Conservation (phyloP, 495 filamentous ascomycete genomes). For the Margaritispora aquatica region DNA sequence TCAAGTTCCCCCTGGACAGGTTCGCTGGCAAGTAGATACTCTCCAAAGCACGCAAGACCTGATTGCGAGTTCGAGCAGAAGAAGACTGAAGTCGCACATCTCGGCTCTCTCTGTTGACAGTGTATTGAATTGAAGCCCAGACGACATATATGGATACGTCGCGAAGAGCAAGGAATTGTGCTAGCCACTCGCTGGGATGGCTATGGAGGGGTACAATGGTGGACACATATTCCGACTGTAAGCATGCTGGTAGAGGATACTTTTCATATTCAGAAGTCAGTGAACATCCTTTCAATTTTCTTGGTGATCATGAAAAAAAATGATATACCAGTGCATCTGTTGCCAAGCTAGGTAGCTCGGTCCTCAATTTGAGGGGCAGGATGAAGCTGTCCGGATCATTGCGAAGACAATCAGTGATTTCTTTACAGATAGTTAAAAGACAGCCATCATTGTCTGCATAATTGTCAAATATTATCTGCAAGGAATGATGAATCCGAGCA, state of each 20-base stretch:
- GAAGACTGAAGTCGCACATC: constrained; percentile 27
- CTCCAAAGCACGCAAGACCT: constrained; percentile 28
- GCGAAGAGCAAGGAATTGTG: constrained; percentile 29
- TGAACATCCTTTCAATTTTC: background rate
- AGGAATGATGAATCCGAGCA: constrained; percentile 26
- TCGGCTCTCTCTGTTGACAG: constrained; percentile 28
- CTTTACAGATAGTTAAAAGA: constrained; percentile 29
- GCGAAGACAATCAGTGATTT: constrained; percentile 26
- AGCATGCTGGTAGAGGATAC: constrained; percentile 21
- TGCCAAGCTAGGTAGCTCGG: constrained; percentile 28
- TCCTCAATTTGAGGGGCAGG: constrained; percentile 25
- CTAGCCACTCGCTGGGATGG: constrained; percentile 24
- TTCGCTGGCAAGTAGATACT: constrained; percentile 25
- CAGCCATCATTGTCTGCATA: constrained; percentile 30
- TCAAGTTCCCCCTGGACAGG: constrained; percentile 24
- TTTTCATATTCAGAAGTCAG: constrained; percentile 2
- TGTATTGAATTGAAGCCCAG: constrained; percentile 31
- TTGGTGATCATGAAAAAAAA: background rate
- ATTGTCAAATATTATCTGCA: constrained; percentile 31
- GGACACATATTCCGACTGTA: constrained; percentile 22
- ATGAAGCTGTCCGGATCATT: constrained; percentile 27
- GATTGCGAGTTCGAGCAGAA: constrained; percentile 30
- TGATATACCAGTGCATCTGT: constrained; percentile 26
- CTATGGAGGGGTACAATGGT: constrained; percentile 22
- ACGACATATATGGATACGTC: constrained; percentile 32